These are phyloP conservation scores for Fusarium austroafricanum DNA, from an alignment of 2,329 filamentous ascomycete species.

Conservation along the genomic window DNA sequence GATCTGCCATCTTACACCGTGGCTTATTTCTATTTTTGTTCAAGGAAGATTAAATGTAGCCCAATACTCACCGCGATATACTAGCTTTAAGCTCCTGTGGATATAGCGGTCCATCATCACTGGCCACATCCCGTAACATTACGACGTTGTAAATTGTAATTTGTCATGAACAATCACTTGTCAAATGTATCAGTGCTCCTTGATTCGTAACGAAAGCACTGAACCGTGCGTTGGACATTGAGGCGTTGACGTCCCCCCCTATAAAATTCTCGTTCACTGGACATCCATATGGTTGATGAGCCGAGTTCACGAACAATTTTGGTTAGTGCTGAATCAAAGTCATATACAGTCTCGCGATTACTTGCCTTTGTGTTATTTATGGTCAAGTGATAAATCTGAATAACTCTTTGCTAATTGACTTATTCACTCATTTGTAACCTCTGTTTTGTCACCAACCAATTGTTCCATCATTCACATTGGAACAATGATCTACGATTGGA, in stretches of 20 bases:
- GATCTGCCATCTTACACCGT: constrained; percentile 72
- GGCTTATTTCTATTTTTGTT: constrained; percentile 83
- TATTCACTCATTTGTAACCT: no score
- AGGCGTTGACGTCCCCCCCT: neutral
- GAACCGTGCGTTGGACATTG: neutral
- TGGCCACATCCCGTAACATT: constrained; percentile 62
- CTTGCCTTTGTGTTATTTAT: no score
- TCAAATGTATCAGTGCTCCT: neutral
- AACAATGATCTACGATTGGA: no score
- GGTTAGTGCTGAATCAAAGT: no score
- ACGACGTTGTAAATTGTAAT: neutral
- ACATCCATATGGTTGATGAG: no score
- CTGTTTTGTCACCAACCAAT: no score
- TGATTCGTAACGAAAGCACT: neutral
- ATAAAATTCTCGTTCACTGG: no score
- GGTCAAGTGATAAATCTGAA: no score
- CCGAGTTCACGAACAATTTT: no score
- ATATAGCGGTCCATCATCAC: constrained; percentile 76
- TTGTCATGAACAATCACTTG: neutral
- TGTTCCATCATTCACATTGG: no score
- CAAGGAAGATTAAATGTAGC: constrained; percentile 66
- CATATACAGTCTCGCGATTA: no score
- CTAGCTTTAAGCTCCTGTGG: constrained; percentile 61
- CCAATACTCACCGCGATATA: constrained; percentile 77
- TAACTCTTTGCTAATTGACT: no score